Conservation (phyloP, 2,329 filamentous ascomycete genomes). For the Aspergillus sp. region DNA sequence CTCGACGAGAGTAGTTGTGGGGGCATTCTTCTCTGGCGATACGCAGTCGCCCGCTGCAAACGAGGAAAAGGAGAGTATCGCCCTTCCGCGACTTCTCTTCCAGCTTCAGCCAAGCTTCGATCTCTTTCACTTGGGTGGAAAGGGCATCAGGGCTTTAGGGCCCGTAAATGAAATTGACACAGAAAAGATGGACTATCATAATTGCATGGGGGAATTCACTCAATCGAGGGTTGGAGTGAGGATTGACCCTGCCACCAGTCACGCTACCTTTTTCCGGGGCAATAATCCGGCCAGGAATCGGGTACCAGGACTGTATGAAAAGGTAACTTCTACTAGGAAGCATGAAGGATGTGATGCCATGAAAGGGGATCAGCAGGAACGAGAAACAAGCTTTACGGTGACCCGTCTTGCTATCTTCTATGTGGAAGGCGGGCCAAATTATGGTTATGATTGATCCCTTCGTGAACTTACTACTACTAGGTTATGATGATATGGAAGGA, state of each 20-base stretch:
- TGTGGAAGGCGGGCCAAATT: conserved; percentile 4
- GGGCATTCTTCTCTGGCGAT: neutral
- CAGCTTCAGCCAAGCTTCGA: neutral
- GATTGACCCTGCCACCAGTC: neutral
- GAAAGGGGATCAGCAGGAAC: neutral
- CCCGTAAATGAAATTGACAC: neutral
- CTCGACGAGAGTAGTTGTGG: neutral
- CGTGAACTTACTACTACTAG: too few species aligned
- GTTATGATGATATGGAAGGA: too few species aligned
- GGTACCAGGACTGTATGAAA: neutral
- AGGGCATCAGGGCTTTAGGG: neutral
- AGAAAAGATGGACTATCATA: neutral
- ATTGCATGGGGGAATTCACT: neutral
- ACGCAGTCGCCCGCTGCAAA: neutral
- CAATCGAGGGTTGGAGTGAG: neutral
- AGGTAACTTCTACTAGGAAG: neutral
- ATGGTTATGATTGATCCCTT: neutral
- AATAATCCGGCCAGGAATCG: neutral
- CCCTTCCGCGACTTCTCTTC: neutral
- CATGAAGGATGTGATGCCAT: neutral
- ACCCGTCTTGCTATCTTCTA: neutral
- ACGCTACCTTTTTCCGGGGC: neutral
- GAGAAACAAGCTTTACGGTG: neutral
- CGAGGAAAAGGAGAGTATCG: neutral
- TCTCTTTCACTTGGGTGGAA: neutral